Percentiles rank a stretch among this genome's conserved stretches.
These are phyloP conservation scores for Ulmus americana DNA, from an alignment of 331 rosid species.

Conservation along the genomic window DNA sequence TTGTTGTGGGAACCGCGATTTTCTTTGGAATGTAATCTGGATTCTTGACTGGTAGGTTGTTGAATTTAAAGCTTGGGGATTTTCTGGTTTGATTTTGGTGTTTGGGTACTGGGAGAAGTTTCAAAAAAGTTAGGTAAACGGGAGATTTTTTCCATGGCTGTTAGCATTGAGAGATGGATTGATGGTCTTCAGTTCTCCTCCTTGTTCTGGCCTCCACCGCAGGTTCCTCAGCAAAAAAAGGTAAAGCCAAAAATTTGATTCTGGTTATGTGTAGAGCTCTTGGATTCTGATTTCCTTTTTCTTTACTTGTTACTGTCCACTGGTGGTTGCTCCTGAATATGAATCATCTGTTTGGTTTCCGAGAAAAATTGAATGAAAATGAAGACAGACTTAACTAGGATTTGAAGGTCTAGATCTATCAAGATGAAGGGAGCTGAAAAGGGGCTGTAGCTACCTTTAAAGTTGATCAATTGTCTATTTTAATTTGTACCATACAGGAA, in stretches of 20 bases:
- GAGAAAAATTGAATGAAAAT: not conserved
- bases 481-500: not conserved
- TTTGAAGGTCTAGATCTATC: not conserved
- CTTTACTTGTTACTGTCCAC: too few relatives aligned
- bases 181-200: constrained; percentile 81
- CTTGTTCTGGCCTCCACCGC: constrained; percentile 94
- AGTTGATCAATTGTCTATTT: not conserved
- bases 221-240: constrained; percentile 59
- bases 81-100: constrained; percentile 16
- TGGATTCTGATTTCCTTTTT: not conserved
- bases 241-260: constrained; percentile 23
- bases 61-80: constrained; percentile 25
- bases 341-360: not conserved
- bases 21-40: constrained; percentile 45
- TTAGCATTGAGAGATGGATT: constrained; percentile 75
- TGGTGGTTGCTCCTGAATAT: not conserved
- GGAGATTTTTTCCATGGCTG: constrained; percentile 47
- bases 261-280: not conserved
- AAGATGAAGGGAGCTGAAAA: not conserved
- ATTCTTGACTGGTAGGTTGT: constrained; percentile 55
- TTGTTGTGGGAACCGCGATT: constrained; percentile 5
- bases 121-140: constrained; percentile 18
- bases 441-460: not conserved
- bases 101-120: constrained; percentile 11
- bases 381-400: not conserved